These are phyloP conservation scores for Mediolabrus comicus DNA, from an alignment of 108 stramenopile genomes.

Conservation along the genomic window DNA sequence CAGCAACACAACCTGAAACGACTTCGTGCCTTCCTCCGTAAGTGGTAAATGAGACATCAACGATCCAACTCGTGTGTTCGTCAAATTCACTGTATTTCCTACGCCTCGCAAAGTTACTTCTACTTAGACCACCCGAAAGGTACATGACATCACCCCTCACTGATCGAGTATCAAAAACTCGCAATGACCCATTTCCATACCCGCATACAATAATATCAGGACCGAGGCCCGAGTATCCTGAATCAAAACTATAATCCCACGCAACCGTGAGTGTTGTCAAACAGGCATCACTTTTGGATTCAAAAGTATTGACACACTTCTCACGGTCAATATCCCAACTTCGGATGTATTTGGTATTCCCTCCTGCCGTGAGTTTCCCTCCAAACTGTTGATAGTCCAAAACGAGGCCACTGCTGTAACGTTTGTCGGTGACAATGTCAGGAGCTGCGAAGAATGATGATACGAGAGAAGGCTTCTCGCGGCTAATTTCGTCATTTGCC, in stretches of 20 bases:
- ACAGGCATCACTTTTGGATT: slow-evolving; percentile 58
- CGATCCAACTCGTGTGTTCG: slow-evolving; percentile 88
- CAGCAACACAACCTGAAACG: slow-evolving; percentile 82
- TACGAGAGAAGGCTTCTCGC: slow-evolving; percentile 55
- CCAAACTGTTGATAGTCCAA: slow-evolving; percentile 82
- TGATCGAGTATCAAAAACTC: slow-evolving; percentile 85
- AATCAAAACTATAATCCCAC: slow-evolving; percentile 54
- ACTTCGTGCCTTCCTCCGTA: slow-evolving; percentile 71
- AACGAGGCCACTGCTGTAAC: slow-evolving; percentile 78
- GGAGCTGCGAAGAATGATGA: slow-evolving; percentile 88
- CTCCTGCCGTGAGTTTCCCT: slow-evolving; percentile 82
- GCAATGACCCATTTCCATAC: slow-evolving; percentile 83
- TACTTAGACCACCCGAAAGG: slow-evolving; percentile 8
- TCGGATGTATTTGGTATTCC: slow-evolving; percentile 66
- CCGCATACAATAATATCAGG: slow-evolving; percentile 86
- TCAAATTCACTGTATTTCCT: slow-evolving; percentile 34
- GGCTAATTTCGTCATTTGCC: slow-evolving; percentile 50
- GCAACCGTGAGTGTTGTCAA: slow-evolving; percentile 86
- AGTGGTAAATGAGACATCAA: slow-evolving; percentile 69
- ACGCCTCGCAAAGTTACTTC: slow-evolving; percentile 15
- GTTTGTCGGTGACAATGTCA: slow-evolving; percentile 63
- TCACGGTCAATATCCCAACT: slow-evolving; percentile 94
- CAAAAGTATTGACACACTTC: slow-evolving; percentile 53
- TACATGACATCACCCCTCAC: slow-evolving; percentile 14
- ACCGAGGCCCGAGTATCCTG: slow-evolving; percentile 59